phyloP scores from a whole-genome alignment of 2,329 filamentous ascomycete species.

The Cytospora chrysosperma region DNA sequence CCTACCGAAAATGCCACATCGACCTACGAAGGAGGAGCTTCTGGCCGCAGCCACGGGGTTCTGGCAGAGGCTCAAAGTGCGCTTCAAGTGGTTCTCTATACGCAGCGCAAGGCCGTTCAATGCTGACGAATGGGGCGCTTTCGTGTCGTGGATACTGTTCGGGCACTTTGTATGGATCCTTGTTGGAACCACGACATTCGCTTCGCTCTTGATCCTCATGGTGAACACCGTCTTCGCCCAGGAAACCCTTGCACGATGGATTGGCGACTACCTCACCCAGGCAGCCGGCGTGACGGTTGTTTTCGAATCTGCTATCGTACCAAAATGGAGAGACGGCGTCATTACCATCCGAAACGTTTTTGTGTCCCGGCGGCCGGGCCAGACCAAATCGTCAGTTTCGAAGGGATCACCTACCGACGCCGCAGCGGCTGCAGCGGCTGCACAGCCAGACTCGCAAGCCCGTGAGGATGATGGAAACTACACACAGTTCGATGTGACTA shows the following conservation, averaged over 20 bases:
- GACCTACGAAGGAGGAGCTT: slow-evolving; percentile 90
- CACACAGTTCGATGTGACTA: slow-evolving; percentile 93
- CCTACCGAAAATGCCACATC: slow-evolving; percentile 73
- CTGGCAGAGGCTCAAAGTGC: slow-evolving; percentile 83
- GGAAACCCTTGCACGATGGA: slow-evolving; percentile 89
- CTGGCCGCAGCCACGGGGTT: slow-evolving; percentile 89
- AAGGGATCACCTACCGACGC: slow-evolving; percentile 87
- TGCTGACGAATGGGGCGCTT: slow-evolving; percentile 91
- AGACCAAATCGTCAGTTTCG: slow-evolving; percentile 76
- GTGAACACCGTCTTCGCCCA: slow-evolving; percentile 98
- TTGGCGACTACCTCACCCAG: slow-evolving; percentile 92
- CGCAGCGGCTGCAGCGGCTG: slow-evolving; percentile 75
- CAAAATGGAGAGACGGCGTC: slow-evolving; percentile 90
- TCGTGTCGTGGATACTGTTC: slow-evolving; percentile 91
- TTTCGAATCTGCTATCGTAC: slow-evolving; percentile 96
- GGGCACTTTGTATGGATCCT: slow-evolving; percentile 94
- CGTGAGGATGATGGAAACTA: slow-evolving; percentile 90
- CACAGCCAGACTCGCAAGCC: slow-evolving; percentile 37
- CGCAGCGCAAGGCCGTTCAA: slow-evolving; percentile 92
- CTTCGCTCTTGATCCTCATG: slow-evolving; percentile 83
- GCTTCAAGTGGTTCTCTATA: slow-evolving; percentile 98
- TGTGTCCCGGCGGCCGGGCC: slow-evolving; percentile 85
- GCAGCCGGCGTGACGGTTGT: slow-evolving; percentile 91
- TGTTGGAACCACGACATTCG: slow-evolving; percentile 96
- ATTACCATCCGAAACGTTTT: slow-evolving; percentile 98